These are phyloP conservation scores for Pistacia atlantica DNA, from an alignment of 345 rosid genomes.

Conservation along the genomic window DNA sequence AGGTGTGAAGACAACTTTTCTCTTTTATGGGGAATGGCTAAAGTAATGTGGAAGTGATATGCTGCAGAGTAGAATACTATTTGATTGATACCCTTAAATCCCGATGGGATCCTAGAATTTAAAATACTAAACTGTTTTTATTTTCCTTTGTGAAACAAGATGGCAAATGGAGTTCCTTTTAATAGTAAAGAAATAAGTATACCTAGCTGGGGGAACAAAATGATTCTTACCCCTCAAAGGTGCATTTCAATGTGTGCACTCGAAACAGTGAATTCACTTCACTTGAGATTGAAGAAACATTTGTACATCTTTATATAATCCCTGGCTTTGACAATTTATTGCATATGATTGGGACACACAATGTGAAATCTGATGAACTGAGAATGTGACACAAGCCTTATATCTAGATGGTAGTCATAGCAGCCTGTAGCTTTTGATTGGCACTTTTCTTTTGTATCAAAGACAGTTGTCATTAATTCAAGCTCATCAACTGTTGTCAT, in stretches of 20 bases:
- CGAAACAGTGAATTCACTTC: not conserved
- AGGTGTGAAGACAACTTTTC: conserved; percentile 44
- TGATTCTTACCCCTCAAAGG: too few species aligned
- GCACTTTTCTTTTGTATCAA: not conserved
- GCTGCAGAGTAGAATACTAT: not conserved
- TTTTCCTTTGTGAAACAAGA: not conserved
- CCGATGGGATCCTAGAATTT: not conserved
- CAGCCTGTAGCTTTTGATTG: not conserved
- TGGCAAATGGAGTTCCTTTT: not conserved
- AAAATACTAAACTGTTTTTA: not conserved
- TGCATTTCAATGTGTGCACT: not conserved
- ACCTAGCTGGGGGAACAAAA: too few species aligned
- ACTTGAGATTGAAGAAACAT: not conserved
- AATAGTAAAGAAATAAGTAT: too few species aligned
- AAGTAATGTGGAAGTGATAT: not conserved
- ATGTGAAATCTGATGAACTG: not conserved
- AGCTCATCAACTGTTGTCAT: not conserved
- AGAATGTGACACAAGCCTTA: not conserved
- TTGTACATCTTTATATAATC: not conserved
- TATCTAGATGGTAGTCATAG: not conserved
- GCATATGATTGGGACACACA: not conserved
- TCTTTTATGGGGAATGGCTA: conserved; percentile 2
- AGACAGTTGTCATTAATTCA: not conserved
- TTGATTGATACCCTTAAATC: conserved; percentile 1
- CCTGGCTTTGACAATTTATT: not conserved